Evolutionary conservation across 2,329 filamentous ascomycete species (phyloP).

Genomic region (Gremmenia infestans): DNA sequence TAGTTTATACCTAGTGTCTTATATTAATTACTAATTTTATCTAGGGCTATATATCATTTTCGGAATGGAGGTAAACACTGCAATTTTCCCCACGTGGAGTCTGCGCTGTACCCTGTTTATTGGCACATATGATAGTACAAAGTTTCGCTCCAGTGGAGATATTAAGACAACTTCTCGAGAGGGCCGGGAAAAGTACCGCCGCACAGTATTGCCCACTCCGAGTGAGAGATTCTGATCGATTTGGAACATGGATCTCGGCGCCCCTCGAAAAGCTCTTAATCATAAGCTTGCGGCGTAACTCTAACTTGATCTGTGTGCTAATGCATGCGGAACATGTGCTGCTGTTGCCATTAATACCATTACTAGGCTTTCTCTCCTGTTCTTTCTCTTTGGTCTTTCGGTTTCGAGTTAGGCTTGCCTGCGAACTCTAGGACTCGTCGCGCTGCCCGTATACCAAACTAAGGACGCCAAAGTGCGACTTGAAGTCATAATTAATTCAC

Average conservation of each 20-base stretch:
- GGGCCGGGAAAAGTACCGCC: not conserved
- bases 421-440: not conserved
- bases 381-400: not conserved
- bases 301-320: not conserved
- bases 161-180: not conserved
- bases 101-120: not conserved
- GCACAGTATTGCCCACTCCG: not conserved
- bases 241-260: not conserved
- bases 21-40: conserved; percentile 1
- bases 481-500: not conserved
- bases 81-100: not conserved
- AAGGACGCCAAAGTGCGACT: not conserved
- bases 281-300: not conserved
- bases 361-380: no score
- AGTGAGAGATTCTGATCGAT: not conserved
- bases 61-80: conserved; percentile 83
- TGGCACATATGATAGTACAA: no score
- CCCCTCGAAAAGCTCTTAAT: not conserved
- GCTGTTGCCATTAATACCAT: no score
- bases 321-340: not conserved
- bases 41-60: conserved; percentile 68
- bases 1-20: conserved; percentile 2
- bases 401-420: not conserved
- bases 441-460: not conserved
- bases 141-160: no score